Conservation (phyloP, 257 asterid genomes). For the Nicotiana tomentosiformis region DNA sequence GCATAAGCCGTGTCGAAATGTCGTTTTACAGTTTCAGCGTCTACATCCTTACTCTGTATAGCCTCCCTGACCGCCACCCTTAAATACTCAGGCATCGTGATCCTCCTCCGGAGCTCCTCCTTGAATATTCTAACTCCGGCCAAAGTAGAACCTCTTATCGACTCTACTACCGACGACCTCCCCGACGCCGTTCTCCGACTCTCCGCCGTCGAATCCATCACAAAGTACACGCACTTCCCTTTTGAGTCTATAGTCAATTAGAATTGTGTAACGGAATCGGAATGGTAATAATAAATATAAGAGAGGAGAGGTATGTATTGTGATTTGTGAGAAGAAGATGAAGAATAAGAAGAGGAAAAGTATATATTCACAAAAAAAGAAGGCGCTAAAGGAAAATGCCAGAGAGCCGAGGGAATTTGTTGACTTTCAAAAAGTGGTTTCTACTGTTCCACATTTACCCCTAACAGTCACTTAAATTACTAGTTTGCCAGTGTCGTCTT, state of each 20-base stretch:
- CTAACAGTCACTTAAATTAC: neutral
- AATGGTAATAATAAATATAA: neutral
- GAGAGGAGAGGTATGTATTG: neutral
- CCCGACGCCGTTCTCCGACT: constrained; percentile 32
- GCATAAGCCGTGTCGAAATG: constrained; percentile 38
- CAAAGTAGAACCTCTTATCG: constrained; percentile 56
- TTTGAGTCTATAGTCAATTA: neutral
- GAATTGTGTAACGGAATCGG: neutral
- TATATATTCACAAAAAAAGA: neutral
- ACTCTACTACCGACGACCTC: constrained; percentile 55
- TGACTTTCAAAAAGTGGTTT: constrained; percentile 6
- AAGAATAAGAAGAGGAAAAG: neutral
- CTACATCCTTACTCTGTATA: constrained; percentile 47
- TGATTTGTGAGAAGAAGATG: neutral
- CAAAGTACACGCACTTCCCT: neutral
- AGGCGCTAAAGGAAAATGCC: neutral
- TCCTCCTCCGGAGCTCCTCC: constrained; percentile 65
- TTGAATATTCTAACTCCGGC: constrained; percentile 51
- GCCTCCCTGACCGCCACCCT: constrained; percentile 66
- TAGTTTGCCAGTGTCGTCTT: neutral
- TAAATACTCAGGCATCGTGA: constrained; percentile 67
- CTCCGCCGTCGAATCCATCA: neutral
- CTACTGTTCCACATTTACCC: neutral
- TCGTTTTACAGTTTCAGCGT: constrained; percentile 21
- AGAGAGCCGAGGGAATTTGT: constrained; percentile 1